Percentiles rank a stretch among this genome's conserved stretches.
These are phyloP conservation scores for Camellia japonica DNA, from an alignment of 148 eudicot species.

Conservation along the genomic window DNA sequence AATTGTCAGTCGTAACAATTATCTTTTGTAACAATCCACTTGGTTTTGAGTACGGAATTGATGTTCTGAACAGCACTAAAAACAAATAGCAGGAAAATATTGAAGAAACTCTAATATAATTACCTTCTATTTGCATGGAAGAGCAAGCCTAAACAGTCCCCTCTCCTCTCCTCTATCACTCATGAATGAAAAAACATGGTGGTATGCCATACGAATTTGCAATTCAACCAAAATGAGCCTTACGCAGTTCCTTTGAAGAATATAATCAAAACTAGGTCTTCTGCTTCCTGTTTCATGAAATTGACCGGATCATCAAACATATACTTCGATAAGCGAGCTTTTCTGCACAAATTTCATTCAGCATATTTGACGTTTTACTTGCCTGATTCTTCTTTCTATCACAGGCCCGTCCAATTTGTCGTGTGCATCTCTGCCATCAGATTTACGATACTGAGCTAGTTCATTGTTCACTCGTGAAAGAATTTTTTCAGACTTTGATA, in stretches of 20 bases:
- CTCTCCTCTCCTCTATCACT: not conserved
- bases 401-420: slow-evolving; percentile 10
- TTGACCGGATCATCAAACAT: not conserved
- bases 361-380: slow-evolving; percentile 4
- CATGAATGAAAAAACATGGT: not conserved
- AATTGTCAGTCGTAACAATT: not conserved
- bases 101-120: not conserved
- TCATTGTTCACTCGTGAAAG: slow-evolving; percentile 32
- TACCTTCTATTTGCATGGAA: not conserved
- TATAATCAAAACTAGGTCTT: not conserved
- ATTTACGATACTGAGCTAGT: slow-evolving; percentile 27
- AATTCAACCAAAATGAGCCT: not conserved
- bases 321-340: not conserved
- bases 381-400: slow-evolving; percentile 30
- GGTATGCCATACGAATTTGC: not conserved
- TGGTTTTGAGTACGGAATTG: not conserved
- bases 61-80: not conserved
- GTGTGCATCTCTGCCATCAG: slow-evolving; percentile 21
- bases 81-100: not conserved
- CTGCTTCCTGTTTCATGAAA: slow-evolving; percentile 17
- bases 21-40: not conserved
- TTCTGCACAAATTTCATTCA: not conserved
- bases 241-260: not conserved
- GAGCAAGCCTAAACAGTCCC: not conserved
- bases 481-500: slow-evolving; percentile 31